Base-by-base conservation (phyloP, 768 basidiomycete genomes). In the Rubroboletus pulcherrimus region DNA sequence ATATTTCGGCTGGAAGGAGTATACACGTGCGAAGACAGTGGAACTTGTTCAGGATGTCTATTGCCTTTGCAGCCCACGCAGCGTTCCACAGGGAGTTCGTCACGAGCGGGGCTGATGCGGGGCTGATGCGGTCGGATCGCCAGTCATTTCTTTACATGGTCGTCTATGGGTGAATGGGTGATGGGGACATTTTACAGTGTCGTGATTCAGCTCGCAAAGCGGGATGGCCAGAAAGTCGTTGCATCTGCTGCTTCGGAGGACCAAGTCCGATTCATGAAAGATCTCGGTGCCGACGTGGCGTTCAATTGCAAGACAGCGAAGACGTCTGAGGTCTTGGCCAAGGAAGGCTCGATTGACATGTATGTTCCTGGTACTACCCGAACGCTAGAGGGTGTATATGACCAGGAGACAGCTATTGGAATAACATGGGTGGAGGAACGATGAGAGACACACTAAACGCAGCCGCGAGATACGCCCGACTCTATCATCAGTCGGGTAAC, bases 251-350 rank as follows among this genome's bases (percentile, higher is more conserved):
- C 88, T 1, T 79, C 80, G 0, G 85, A 88, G 24, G 82, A 85
- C 47, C 89, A 89, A 68, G 84, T 89, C 12, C 66, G 74, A 6
- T 85, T 78, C 64, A 71, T 85, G 67, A 77, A 77, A 49, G 74
- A 76, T 5, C 58, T 85, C 39, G 86, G 86, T 0, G 79, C 81
- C 0, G 86, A 90, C 60, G 76, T 84, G 9, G 81, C 77, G 1
- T 87, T 87, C 75, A 87, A 89, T 69, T 88, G 85, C 70, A 85
- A 89, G 74, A 87, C 77, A 0, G 72, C 73, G 1, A 71, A 74
- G 40, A 81, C 79, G 0, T 61, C 62, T 1, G 78, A 83, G 12
- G 75, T 84, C 5, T 69, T 89, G 40, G 63, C 65, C 54, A 75
- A 75, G 51, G 77, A 87, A 60, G 84, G 84, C 3, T 79, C 78